Conservation (phyloP, 257 asterid genomes). For the Nyctanthes arbortristis region DNA sequence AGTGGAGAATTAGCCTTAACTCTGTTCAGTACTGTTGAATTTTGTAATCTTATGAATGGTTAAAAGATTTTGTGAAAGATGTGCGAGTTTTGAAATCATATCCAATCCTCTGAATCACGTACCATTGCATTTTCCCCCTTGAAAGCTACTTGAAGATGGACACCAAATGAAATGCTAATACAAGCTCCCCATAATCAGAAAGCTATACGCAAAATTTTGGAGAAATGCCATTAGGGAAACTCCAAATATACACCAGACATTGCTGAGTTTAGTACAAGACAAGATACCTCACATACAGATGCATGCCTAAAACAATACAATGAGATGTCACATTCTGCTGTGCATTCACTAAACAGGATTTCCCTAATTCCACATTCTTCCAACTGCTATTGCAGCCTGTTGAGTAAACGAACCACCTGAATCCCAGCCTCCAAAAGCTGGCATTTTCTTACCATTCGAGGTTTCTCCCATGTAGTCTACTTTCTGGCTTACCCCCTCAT, state of each 20-base stretch:
- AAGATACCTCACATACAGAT: too few relatives aligned
- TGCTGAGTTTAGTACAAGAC: not conserved
- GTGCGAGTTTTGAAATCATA: not conserved
- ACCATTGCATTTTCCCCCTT: not conserved
- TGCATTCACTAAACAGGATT: conserved; percentile 19
- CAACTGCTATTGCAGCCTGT: conserved; percentile 29
- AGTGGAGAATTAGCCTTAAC: too few relatives aligned
- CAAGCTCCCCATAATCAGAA: conserved; percentile 24
- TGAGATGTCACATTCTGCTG: conserved; percentile 4
- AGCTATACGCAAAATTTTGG: conserved; percentile 33
- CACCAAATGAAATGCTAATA: not conserved
- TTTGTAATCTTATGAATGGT: not conserved
- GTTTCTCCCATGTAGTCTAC: conserved; percentile 17
- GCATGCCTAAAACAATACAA: conserved; percentile 11
- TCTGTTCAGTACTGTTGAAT: not conserved
- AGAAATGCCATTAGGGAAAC: conserved; percentile 21
- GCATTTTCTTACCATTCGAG: not conserved
- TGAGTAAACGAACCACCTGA: conserved; percentile 21
- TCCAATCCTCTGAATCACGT: not conserved
- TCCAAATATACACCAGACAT: conserved; percentile 14
- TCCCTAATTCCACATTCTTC: conserved; percentile 36
- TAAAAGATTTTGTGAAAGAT: not conserved
- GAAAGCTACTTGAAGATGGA: too few relatives aligned
- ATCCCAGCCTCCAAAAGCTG: conserved; percentile 27
- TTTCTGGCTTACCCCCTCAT: conserved; percentile 19